Evolutionary conservation across 345 rosid species (phyloP), one percentile per base, ranked within the genome.

Genomic region (Mallotus nudiflorus): DNA sequence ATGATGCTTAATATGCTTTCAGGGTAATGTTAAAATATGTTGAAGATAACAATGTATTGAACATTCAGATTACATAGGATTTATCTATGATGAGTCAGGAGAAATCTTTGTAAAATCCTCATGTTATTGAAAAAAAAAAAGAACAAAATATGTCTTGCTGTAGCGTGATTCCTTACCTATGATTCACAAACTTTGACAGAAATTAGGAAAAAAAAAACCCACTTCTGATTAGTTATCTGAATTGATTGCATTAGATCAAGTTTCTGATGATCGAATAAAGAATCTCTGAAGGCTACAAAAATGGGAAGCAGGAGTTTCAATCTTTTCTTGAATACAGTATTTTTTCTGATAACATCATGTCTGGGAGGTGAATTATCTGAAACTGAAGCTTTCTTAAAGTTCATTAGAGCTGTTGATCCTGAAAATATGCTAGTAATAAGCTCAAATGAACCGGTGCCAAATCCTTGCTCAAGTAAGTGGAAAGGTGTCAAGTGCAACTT

Each of bases 401-500:
- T 84, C 69, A 55, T 82, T 13, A 31, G 70, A 62, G 69, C 77
- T 25, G 52, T 78, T 25, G 87, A 84, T 73, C 86, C 87, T 3
- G 14, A 76, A 62, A 80, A 80, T 44, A 59, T 20, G 9, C 61
- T 78, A 8, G 19, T 53, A 54, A 29, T 75, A 24, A 37, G 25
- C 64, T 54, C 48, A 65, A 60, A 73, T 20, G 77, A 22, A 53
- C 14, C 48, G 12, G 1, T 72, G 33, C 69, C 53, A 9, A 67
- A 39, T 69, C 84, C 85, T 1, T 80, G 84, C 62, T 69, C 25
- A 18, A 37, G 44, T 58, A 59, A 67, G 46, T 61, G 51, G 69
- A 49, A 60, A 67, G 77, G 80, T 40, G n/a, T 82, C 11, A 74
- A 67, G 44, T 82, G 83, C 73, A 35, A 73, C 63, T 62, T 59